Conservation (phyloP, 768 basidiomycete species). For the Podaxis rugospora region DNA sequence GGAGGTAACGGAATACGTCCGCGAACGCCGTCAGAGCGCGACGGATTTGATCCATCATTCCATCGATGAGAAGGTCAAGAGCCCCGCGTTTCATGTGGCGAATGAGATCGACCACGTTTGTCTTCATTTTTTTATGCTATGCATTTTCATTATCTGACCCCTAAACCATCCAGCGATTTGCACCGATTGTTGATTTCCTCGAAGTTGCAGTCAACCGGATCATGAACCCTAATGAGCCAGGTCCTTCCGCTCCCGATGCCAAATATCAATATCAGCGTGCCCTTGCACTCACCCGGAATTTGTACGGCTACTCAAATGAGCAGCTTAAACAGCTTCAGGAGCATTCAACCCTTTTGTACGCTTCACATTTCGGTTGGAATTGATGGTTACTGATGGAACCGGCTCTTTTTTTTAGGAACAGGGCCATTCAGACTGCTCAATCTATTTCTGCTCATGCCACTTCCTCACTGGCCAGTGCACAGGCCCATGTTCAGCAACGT, state of each 20-base stretch:
- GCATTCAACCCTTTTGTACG: constrained; percentile 64
- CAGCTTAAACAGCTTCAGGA: constrained; percentile 67
- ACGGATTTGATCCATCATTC: constrained; percentile 37
- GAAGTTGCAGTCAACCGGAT: constrained; percentile 49
- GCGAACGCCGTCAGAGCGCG: constrained; percentile 50
- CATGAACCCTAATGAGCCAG: constrained; percentile 41
- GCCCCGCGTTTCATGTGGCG: constrained; percentile 57
- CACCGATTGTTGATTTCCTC: constrained; percentile 74
- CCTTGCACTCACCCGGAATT: constrained; percentile 55
- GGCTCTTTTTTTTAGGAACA: constrained; percentile 42
- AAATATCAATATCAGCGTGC: constrained; percentile 81
- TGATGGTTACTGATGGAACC: constrained; percentile 4
- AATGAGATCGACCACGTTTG: constrained; percentile 71
- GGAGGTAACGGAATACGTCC: constrained; percentile 60
- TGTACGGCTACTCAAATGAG: constrained; percentile 63
- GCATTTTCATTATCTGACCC: constrained; percentile 10
- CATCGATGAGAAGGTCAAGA: constrained; percentile 56
- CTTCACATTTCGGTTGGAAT: constrained; percentile 9
- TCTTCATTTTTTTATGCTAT: constrained; percentile 15
- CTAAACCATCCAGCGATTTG: constrained; percentile 43
- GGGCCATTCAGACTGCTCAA: constrained; percentile 63
- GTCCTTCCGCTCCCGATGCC: constrained; percentile 43
- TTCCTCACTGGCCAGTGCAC: constrained; percentile 49
- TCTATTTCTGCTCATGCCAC: constrained; percentile 58
- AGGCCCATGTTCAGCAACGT: constrained; percentile 52